Conservation (phyloP, 139 green algal genomes). For the Tetratostichococcus sp. region DNA sequence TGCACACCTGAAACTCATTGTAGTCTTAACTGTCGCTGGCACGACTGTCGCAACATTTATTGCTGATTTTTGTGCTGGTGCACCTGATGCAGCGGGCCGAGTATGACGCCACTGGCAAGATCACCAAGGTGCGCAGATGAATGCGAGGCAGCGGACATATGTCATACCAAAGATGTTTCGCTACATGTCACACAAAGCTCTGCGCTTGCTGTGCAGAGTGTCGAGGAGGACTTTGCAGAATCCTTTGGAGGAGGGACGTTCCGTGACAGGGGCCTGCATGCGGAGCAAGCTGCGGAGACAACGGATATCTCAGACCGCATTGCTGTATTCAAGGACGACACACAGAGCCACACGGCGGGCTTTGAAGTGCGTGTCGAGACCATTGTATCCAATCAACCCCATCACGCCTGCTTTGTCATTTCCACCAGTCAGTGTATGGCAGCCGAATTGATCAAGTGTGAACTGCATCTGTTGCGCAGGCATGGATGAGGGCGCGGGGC, state of each 20-base stretch:
- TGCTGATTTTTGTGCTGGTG: background rate
- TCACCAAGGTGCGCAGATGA: conserved; percentile 45
- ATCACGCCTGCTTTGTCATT: no score
- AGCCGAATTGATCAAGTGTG: no score
- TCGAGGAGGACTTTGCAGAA: conserved; percentile 80
- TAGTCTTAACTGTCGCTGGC: no score
- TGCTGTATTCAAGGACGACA: conserved; percentile 35
- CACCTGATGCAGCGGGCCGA: conserved; percentile 32
- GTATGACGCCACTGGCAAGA: conserved; percentile 76
- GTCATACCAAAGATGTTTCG: no score
- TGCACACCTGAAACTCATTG: no score
- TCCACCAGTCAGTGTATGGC: no score
- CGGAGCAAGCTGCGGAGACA: conserved; percentile 19
- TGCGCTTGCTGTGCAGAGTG: conserved; percentile 20
- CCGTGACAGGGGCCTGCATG: background rate
- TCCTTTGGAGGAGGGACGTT: conserved; percentile 61
- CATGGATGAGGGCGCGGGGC: conserved; percentile 75
- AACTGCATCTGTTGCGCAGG: no score
- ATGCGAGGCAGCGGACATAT: no score
- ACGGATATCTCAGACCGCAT: conserved; percentile 65
- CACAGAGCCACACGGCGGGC: conserved; percentile 60
- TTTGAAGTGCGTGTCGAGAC: conserved; percentile 65
- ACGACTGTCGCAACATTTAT: no score
- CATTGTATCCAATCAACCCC: no score
- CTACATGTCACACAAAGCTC: no score